Conservation (phyloP, 441 rosid species). For the Pelargonium fulgidum region DNA sequence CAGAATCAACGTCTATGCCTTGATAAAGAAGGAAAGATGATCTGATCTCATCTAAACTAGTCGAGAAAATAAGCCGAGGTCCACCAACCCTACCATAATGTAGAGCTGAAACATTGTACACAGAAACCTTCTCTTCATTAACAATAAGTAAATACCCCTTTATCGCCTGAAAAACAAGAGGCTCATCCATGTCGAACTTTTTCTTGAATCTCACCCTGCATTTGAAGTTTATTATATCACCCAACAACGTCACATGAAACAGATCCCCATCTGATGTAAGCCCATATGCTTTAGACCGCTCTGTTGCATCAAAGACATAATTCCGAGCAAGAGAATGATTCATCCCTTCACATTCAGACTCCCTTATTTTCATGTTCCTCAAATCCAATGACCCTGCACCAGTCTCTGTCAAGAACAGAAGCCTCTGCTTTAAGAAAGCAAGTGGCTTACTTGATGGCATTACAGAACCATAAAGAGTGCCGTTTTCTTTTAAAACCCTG, state of each 20-base stretch:
- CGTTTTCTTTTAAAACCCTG: slow-evolving; percentile 60
- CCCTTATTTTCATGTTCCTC: slow-evolving; percentile 77
- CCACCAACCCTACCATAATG: slow-evolving; percentile 68
- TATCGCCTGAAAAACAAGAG: slow-evolving; percentile 63
- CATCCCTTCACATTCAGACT: slow-evolving; percentile 83
- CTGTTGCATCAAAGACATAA: slow-evolving; percentile 73
- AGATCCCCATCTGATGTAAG: slow-evolving; percentile 74
- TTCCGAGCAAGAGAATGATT: slow-evolving; percentile 58
- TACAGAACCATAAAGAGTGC: slow-evolving; percentile 64
- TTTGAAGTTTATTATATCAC: slow-evolving; percentile 84
- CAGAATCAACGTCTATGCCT: slow-evolving; percentile 21
- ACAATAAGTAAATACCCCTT: slow-evolving; percentile 79
- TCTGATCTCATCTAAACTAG: slow-evolving; percentile 70
- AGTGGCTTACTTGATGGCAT: slow-evolving; percentile 61
- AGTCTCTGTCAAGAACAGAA: slow-evolving; percentile 73
- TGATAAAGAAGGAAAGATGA: slow-evolving; percentile 60
- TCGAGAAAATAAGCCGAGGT: slow-evolving; percentile 70
- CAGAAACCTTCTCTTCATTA: slow-evolving; percentile 56
- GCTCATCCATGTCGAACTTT: slow-evolving; percentile 59
- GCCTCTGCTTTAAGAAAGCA: slow-evolving; percentile 85
- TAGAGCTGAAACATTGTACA: slow-evolving; percentile 73
- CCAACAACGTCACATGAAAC: slow-evolving; percentile 68
- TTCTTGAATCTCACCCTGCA: slow-evolving; percentile 87
- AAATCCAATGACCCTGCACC: slow-evolving; percentile 95
- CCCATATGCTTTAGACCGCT: slow-evolving; percentile 90